Evolutionary conservation across 768 basidiomycete genomes (phyloP).

Genomic region (Albatrellus ellisii): DNA sequence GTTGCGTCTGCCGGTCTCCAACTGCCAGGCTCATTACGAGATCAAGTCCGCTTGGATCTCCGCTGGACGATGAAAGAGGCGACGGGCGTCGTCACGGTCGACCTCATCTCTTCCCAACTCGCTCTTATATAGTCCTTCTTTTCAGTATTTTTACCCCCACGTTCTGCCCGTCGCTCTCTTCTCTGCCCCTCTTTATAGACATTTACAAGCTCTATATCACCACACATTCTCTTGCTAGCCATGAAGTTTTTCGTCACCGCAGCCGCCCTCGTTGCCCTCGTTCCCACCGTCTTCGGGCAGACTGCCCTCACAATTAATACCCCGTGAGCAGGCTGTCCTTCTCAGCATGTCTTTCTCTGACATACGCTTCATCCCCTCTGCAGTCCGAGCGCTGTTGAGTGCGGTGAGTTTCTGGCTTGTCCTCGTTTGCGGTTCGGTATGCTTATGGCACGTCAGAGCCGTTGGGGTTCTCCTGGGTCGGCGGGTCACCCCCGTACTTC

Average conservation of each 20-base stretch:
- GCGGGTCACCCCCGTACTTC: conserved; percentile 42
- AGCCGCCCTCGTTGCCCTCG: conserved; percentile 18
- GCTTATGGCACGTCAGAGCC: conserved; percentile 53
- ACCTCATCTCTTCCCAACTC: too few species aligned
- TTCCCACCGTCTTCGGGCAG: conserved; percentile 24
- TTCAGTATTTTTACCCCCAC: too few species aligned
- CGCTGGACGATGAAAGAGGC: too few species aligned
- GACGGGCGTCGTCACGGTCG: too few species aligned
- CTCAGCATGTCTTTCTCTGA: not conserved
- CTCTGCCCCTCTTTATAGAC: conserved; percentile 2
- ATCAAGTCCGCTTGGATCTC: too few species aligned
- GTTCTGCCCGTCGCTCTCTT: conserved; percentile 1
- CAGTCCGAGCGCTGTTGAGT: conserved; percentile 31
- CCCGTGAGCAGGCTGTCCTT: conserved; percentile 45
- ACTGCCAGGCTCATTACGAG: too few species aligned
- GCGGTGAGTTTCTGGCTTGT: conserved; percentile 28
- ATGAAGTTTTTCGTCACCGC: conserved; percentile 26
- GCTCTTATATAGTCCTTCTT: too few species aligned
- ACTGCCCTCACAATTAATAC: conserved; percentile 51
- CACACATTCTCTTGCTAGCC: conserved; percentile 7
- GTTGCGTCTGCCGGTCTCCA: too few species aligned
- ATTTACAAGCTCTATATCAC: conserved; percentile 3
- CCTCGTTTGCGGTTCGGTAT: not conserved
- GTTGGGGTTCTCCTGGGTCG: conserved; percentile 34
- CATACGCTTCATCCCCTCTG: not conserved